Percentiles rank a stretch among this genome's conserved stretches.
Conservation (phyloP, 352 stramenopile species). For the Globisporangium recalcitrans region DNA sequence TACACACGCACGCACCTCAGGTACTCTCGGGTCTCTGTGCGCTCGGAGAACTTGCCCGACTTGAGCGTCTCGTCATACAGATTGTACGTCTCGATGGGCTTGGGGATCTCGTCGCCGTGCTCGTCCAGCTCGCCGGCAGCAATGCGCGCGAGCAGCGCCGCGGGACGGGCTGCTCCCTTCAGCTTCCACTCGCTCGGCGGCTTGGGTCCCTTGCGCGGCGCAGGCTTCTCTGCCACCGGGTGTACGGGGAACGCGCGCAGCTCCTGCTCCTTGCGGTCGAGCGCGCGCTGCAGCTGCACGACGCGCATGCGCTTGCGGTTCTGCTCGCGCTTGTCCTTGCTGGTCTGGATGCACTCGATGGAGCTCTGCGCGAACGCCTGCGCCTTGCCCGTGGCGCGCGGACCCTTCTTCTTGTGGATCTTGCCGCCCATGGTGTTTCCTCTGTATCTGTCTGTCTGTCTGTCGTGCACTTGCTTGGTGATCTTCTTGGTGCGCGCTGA, state of each 20-base stretch:
- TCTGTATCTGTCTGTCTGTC: neutral
- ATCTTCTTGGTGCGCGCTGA: too few relatives aligned
- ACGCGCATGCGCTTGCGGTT: conserved; percentile 74
- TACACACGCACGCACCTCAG: conserved; percentile 33
- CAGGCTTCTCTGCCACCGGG: conserved; percentile 28
- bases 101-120: conserved; percentile 61
- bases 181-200: conserved; percentile 70
- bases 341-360: conserved; percentile 53
- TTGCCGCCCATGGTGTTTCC: conserved; percentile 39
- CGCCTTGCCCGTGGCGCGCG: conserved; percentile 42
- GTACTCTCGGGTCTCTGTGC: conserved; percentile 65
- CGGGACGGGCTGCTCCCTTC: conserved; percentile 64
- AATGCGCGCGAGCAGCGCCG: conserved; percentile 70
- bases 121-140: conserved; percentile 75
- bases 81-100: conserved; percentile 75
- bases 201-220: conserved; percentile 50
- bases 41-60: conserved; percentile 47
- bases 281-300: conserved; percentile 69
- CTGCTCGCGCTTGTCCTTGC: conserved; percentile 57
- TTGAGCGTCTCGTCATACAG: conserved; percentile 55
- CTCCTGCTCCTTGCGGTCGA: conserved; percentile 65
- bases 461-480: too few relatives aligned
- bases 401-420: conserved; percentile 53
- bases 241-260: conserved; percentile 54
- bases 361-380: conserved; percentile 59